Evolutionary conservation across 306 rosid species (phyloP), one percentile per base, ranked within the genome.

Genomic region (Psophocarpus tetragonolobus): DNA sequence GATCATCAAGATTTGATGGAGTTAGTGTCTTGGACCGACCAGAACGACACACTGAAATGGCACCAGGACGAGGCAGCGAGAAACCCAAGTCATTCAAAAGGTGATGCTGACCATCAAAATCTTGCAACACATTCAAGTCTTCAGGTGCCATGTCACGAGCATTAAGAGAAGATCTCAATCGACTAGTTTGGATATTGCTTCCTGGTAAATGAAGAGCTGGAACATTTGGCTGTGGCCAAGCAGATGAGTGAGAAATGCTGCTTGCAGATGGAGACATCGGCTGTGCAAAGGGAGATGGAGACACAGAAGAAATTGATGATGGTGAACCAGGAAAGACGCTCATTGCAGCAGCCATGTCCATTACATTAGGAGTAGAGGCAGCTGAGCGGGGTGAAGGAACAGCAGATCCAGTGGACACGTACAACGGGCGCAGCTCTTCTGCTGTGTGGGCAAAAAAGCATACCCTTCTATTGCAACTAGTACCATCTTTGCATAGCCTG

Each of bases 331-430:
- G 98, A 38, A 93, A 80, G 15, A 90, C 85, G 71, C 87, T 90
- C 91, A 93, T 70, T 27, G 98, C 95, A 64, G 98, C 88, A 81
- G 98, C 98, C 95, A 93, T 90, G 84, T 93, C 98, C 98, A 93
- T 93, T 60, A 90, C 97, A 85, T 71, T 88, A 50, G 93, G 90
- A 26, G 83, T 82, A 72, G 96, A 83, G 4, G 89, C 90, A 47
- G 94, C 44, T 26, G 92, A 84, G 0, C 97, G 88, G 0, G 95
- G 97, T 4, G 98, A 91, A 67, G 93, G 93, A 21, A 87, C 95
- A 45, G 96, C 96, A 64, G 98, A 91, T 36, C 98, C 97, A 8
- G 96, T 91, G 36, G 98, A 93, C 68, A 87, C 89, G 50, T 90
- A 93, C 74, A 93, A 64, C 2, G 98, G 98, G 12, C 97, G 89